Evolutionary conservation across 2,329 filamentous ascomycete species (phyloP).

Genomic region (Cercospora citrullina): DNA sequence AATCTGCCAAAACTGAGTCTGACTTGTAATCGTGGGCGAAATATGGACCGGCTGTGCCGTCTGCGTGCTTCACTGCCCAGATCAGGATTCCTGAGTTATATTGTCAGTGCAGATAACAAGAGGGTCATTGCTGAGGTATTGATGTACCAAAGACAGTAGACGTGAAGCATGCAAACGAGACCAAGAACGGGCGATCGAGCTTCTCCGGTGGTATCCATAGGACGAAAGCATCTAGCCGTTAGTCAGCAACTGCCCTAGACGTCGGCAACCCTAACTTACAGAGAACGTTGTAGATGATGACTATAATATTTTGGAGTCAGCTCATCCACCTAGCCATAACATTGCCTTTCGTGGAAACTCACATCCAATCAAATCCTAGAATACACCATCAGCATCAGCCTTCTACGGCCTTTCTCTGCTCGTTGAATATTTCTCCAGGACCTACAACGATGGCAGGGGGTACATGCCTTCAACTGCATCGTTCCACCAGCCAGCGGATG

Average conservation of each 20-base stretch:
- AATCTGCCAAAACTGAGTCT: conserved; percentile 17
- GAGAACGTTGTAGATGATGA: conserved; percentile 21
- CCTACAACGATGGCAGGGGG: too few relatives aligned
- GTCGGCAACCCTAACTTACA: neutral
- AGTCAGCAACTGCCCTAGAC: neutral
- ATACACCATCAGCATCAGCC: neutral
- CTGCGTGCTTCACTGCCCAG: conserved; percentile 20
- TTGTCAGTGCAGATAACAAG: neutral
- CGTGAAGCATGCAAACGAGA: conserved; percentile 18
- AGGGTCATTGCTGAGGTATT: neutral
- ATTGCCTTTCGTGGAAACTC: neutral
- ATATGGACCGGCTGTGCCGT: conserved; percentile 20
- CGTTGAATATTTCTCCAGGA: too few relatives aligned
- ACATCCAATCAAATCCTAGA: conserved; percentile 21
- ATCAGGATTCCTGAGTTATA: conserved; percentile 12
- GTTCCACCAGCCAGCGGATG: conserved; percentile 19
- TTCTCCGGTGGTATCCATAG: conserved; percentile 22
- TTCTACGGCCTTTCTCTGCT: neutral
- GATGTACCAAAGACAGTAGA: conserved; percentile 16
- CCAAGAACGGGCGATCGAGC: conserved; percentile 18
- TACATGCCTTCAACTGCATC: conserved; percentile 17
- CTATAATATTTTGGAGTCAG: neutral
- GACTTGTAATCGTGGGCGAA: conserved; percentile 20
- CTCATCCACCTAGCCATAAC: neutral
- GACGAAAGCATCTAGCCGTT: conserved; percentile 8